Evolutionary conservation across 106 monocot species (phyloP).

Genomic region (Chionographis japonica): DNA sequence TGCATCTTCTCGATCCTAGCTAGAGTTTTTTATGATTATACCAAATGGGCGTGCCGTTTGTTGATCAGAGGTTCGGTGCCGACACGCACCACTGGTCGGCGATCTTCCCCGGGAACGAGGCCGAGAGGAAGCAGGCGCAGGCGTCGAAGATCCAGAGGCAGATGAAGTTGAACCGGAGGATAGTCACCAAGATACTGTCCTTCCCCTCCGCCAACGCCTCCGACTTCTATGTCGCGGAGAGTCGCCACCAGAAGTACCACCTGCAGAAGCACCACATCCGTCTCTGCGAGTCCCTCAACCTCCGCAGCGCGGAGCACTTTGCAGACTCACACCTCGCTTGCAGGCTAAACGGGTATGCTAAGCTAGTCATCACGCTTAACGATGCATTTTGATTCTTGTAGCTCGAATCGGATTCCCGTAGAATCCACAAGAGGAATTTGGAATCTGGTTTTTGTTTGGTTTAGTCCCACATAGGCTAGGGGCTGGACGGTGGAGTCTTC

Average conservation of each 20-base stretch:
- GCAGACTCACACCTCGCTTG: conserved; percentile 41
- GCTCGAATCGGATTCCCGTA: not conserved
- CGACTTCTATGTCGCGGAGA: conserved; percentile 34
- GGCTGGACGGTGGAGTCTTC: no score
- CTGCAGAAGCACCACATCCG: conserved; percentile 24
- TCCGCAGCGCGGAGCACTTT: conserved; percentile 41
- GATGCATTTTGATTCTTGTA: not conserved
- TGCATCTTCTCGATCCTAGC: not conserved
- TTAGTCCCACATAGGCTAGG: no score
- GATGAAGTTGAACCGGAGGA: conserved; percentile 46
- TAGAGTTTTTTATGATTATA: no score
- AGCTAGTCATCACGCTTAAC: no score
- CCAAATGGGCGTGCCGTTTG: not conserved
- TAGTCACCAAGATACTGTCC: conserved; percentile 36
- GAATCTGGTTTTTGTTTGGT: no score
- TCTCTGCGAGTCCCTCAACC: conserved; percentile 28
- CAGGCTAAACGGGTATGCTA: conserved; percentile 44
- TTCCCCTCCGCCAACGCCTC: not conserved
- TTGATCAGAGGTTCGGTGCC: conserved; percentile 23
- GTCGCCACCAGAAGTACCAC: conserved; percentile 36
- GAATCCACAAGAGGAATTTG: not conserved
- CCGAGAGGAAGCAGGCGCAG: conserved; percentile 41
- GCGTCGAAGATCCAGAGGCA: conserved; percentile 39
- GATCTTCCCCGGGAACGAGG: conserved; percentile 39
- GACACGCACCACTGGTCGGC: conserved; percentile 36